These are phyloP conservation scores for Singerocomus rubriflavus DNA, from an alignment of 1,284 basidiomycete species.

Conservation along the genomic window DNA sequence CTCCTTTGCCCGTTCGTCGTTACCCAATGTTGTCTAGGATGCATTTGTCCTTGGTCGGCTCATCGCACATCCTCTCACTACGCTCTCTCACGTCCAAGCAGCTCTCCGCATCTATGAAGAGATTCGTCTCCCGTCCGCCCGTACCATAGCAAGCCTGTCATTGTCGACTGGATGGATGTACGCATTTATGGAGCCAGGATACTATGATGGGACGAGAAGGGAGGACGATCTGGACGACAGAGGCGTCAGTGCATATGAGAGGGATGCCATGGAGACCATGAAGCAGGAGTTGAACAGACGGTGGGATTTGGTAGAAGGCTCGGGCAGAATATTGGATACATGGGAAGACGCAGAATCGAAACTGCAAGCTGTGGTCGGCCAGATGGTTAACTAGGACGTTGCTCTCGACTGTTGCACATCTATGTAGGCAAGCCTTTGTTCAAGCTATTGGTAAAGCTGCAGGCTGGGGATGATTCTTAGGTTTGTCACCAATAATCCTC, in stretches of 20 bases:
- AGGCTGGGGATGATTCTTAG: no score
- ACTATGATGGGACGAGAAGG: slow-evolving; percentile 21
- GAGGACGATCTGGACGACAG: slow-evolving; percentile 11
- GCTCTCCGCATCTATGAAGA: slow-evolving; percentile 32
- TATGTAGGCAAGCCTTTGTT: no score
- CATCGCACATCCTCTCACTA: slow-evolving; percentile 27
- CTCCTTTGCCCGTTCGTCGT: background rate
- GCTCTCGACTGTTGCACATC: no score
- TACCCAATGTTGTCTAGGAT: slow-evolving; percentile 24
- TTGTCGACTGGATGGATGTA: slow-evolving; percentile 13
- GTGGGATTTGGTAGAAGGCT: slow-evolving; percentile 5
- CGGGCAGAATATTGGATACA: background rate
- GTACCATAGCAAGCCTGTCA: slow-evolving; percentile 10
- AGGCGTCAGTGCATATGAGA: slow-evolving; percentile 14
- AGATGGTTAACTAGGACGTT: background rate
- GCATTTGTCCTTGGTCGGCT: slow-evolving; percentile 35
- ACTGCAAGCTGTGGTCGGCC: background rate
- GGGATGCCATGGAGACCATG: slow-evolving; percentile 9
- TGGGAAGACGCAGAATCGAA: slow-evolving; percentile 17
- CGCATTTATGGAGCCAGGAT: slow-evolving; percentile 13
- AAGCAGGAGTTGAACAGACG: slow-evolving; percentile 3
- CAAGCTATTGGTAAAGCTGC: no score
- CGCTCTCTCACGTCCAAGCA: slow-evolving; percentile 15
- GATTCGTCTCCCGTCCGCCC: slow-evolving; percentile 26
- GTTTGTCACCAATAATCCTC: no score